These are phyloP conservation scores for Ziziphus jujuba DNA, from an alignment of 306 rosid species.

Conservation along the genomic window DNA sequence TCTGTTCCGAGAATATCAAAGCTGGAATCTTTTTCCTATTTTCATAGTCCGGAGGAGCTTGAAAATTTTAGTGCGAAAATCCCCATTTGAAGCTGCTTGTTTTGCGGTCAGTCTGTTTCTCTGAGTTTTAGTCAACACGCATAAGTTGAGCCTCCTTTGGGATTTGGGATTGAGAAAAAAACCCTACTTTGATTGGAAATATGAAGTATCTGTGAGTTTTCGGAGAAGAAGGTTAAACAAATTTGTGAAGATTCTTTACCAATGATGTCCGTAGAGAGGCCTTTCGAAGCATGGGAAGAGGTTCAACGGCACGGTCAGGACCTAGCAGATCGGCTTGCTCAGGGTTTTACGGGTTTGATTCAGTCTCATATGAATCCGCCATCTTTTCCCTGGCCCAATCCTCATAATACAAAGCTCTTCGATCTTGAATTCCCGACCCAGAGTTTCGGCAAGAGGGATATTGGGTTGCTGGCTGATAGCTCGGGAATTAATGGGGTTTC, in stretches of 20 bases:
- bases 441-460: conserved; percentile 57
- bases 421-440: conserved; percentile 76
- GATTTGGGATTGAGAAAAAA: neutral
- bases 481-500: conserved; percentile 64
- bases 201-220: conserved; percentile 34
- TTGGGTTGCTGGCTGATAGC: conserved; percentile 41
- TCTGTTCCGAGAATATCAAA: neutral
- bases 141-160: no score
- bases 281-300: conserved; percentile 98
- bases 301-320: conserved; percentile 96
- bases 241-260: conserved; percentile 4
- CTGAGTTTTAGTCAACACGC: no score
- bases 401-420: conserved; percentile 67
- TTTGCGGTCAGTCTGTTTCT: no score
- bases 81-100: no score
- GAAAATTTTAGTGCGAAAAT: neutral
- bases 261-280: conserved; percentile 81
- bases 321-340: conserved; percentile 90
- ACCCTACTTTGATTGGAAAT: neutral
- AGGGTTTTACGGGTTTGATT: conserved; percentile 83
- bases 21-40: neutral
- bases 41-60: neutral
- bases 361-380: conserved; percentile 80
- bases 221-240: conserved; percentile 2
- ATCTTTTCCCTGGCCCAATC: conserved; percentile 78